Evolutionary conservation across 257 asterid species (phyloP), one percentile per base, ranked within the genome.

Genomic region (Cynanchum wilfordii): DNA sequence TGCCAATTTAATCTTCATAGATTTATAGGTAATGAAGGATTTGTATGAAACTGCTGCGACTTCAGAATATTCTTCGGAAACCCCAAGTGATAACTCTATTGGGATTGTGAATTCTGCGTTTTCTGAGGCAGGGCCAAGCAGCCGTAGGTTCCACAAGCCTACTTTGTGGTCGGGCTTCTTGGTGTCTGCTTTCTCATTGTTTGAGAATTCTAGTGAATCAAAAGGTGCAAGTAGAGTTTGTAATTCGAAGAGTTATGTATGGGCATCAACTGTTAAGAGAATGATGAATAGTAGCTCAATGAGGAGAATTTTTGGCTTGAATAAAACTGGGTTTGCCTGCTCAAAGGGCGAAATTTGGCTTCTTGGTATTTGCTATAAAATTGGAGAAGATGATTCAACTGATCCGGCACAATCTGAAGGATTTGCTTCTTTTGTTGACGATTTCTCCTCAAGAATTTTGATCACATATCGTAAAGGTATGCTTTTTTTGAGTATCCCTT

Each of bases 381-480:
- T 95, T 75, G 78, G 86, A 56, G 86, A 88, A 20, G 92, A 86
- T 75, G 88, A 86, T 44, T 76, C 81, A 13, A 78, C 84, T 7
- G 89, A 92, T 86, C 96, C 93, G 29, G 82, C 87, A 65, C 97
- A 91, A 75, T 90, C 91, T 25, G 97, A 95, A 78, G 99, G 94
- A 15, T 95, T 86, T 82, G 85, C 90, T 16, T 86, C 96, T 11
- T 92, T 95, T 79, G 89, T 89, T 57, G 97, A 95, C 79, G 98
- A 92, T 86, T 92, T 95, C 82, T 92, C 99, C 1, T 95, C 99
- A 0, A 85, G 95, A 76, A 77, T 95, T 56, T 82, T 89, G 80
- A 76, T 92, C 77, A 95, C 99, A 0, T 95, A 95, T 60, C 96
- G 99, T 22, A 95, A 85, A 92, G 99, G 99, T 84, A 64, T 20